Evolutionary conservation across 306 rosid species (phyloP), one percentile per base, ranked within the genome.

Genomic region (Lathyrus oleraceus): DNA sequence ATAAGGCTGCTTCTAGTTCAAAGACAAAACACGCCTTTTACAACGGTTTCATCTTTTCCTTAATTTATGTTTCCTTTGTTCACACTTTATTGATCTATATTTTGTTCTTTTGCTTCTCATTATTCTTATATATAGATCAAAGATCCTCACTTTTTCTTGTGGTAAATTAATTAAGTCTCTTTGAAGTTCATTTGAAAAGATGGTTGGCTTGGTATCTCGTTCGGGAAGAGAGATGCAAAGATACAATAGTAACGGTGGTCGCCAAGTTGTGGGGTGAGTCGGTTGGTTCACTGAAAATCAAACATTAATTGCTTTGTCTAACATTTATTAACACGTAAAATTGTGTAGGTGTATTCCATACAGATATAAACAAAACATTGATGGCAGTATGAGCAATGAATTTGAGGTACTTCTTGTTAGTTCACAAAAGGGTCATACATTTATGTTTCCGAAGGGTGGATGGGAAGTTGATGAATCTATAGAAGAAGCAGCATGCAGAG

Each of bases 401-500:
- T 47, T 90, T 74, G 98, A 93, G 48, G 89, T 93, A n/a, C 98
- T 93, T 53, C 65, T 93, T 13, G 91, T 93, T 42, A 93, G 94
- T 81, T 90, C 98, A 48, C 97, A 88, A 70, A 93, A 93, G 65
- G 85, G 90, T 62, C 87, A 85, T 47, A 82, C 79, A 58, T 83
- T 87, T 7, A 87, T 90, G 93, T 93, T 93, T 60, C 98, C 98
- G n/a, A n/a, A n/a, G 94, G 98, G 98, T 81, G 98, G 97, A 52
- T 93, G 98, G 98, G 98, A 93, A 67, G 72, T 93, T 68, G 98
- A 93, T 78, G 98, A 93, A 80, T 88, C 98, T 49, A 30, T 84
- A 44, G 97, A 90, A 77, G 97, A 90, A 73, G 98, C 98, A 63
- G 98, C 97, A 67, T 83, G 76, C 4, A 78, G 97, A 38, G 98